phyloP scores from a whole-genome alignment of 129 eudicot species.

The Mikania micrantha region DNA sequence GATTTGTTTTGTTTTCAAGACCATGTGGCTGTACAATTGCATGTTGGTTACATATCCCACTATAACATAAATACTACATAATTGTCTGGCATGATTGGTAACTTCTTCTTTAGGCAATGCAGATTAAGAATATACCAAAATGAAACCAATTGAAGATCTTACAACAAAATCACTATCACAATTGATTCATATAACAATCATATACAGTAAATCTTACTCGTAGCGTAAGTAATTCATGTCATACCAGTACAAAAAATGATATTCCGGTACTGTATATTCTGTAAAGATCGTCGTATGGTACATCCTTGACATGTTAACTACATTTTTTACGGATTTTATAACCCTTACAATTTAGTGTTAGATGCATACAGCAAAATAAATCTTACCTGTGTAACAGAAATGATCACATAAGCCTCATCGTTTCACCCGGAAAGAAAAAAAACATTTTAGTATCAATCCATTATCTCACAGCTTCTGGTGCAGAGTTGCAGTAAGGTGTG shows the following conservation, averaged over 20 bases:
- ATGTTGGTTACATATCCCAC: not conserved
- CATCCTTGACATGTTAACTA: conserved; percentile 6
- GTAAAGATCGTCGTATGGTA: conserved; percentile 7
- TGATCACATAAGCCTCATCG: not conserved
- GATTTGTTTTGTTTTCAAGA: not conserved
- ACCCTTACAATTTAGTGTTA: conserved; percentile 14
- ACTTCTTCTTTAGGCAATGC: not conserved
- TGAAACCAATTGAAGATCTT: not conserved
- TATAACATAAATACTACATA: not conserved
- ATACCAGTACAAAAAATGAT: not conserved
- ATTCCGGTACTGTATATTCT: conserved; percentile 5
- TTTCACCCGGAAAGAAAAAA: too few species aligned
- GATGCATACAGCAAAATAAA: not conserved
- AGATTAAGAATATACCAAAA: not conserved
- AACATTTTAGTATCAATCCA: not conserved
- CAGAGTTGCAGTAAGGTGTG: conserved; percentile 88
- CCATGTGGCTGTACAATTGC: not conserved
- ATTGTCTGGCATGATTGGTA: not conserved
- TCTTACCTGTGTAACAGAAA: not conserved
- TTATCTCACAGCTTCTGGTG: conserved; percentile 94
- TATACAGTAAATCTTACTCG: too few species aligned
- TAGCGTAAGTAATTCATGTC: too few species aligned
- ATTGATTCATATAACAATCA: not conserved
- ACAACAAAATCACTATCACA: not conserved
- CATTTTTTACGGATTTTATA: not conserved